Evolutionary conservation across 2,329 filamentous ascomycete species (phyloP).

Genomic region (Stemphylium vesicarium): DNA sequence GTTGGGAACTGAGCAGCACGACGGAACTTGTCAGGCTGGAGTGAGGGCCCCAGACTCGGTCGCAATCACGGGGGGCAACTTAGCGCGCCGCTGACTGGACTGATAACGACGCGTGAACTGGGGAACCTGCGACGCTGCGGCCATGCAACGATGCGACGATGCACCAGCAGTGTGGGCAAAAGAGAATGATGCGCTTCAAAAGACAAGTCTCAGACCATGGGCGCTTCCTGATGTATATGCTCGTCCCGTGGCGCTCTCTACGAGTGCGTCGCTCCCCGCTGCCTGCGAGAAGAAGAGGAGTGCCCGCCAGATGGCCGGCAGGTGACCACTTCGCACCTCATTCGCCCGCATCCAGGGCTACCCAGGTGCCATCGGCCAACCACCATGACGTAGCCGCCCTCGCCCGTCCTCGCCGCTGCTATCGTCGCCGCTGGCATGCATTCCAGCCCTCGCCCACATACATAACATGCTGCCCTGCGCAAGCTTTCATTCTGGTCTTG

Average conservation of each 20-base stretch:
- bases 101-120: slow-evolving; percentile 10
- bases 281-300: neutral
- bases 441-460: neutral
- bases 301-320: slow-evolving; percentile 27
- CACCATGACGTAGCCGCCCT: neutral
- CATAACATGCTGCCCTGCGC: neutral
- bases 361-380: neutral
- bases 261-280: neutral
- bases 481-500: too few relatives aligned
- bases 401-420: neutral
- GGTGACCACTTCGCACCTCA: slow-evolving; percentile 37
- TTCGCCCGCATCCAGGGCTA: slow-evolving; percentile 19
- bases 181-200: too few relatives aligned
- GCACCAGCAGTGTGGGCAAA: neutral
- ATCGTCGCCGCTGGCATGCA: neutral
- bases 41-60: slow-evolving; percentile 12
- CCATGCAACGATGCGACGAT: neutral
- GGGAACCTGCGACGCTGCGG: neutral
- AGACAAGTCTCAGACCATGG: neutral
- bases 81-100: slow-evolving; percentile 10
- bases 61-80: slow-evolving; percentile 11
- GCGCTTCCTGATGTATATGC: neutral
- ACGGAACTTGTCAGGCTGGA: neutral
- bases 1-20: too few relatives aligned
- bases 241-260: neutral